These are phyloP conservation scores for Zygoascus tannicola DNA, from an alignment of 805 yeast genomes.

Conservation along the genomic window DNA sequence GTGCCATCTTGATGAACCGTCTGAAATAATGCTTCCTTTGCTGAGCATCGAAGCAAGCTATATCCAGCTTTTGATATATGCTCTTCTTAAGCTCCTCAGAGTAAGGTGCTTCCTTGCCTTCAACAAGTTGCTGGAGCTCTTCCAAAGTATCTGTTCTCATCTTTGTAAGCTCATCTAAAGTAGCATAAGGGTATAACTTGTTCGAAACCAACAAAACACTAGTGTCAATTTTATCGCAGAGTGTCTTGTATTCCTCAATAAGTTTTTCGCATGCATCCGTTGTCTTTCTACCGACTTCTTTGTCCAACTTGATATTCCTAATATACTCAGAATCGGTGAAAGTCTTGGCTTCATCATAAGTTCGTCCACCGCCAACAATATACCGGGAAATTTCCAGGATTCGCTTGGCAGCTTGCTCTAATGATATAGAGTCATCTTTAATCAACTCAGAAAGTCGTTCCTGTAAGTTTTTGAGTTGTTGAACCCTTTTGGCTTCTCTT, in stretches of 20 bases:
- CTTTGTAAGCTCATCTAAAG: constrained; percentile 27
- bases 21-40: constrained; percentile 23
- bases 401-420: constrained; percentile 40
- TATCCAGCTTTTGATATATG: constrained; percentile 36
- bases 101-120: constrained; percentile 3
- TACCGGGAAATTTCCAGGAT: constrained; percentile 45
- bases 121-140: constrained; percentile 9
- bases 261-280: constrained; percentile 26
- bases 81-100: constrained; percentile 29
- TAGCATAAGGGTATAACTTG: constrained; percentile 33
- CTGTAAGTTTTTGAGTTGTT: constrained; percentile 25
- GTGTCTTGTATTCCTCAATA: constrained; percentile 27
- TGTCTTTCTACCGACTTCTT: constrained; percentile 18
- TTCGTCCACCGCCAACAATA: constrained; percentile 52
- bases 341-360: constrained; percentile 45
- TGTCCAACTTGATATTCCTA: constrained; percentile 33
- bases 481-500: constrained; percentile 35
- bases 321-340: constrained; percentile 44
- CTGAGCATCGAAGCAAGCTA: constrained; percentile 16
- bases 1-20: constrained; percentile 45
- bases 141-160: constrained; percentile 22
- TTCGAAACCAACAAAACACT: constrained; percentile 40
- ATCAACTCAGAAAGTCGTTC: constrained; percentile 21
- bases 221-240: constrained; percentile 31
- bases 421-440: constrained; percentile 23